Evolutionary conservation across 768 basidiomycete genomes (phyloP).

Genomic region (Dioszegia aurantiaca): DNA sequence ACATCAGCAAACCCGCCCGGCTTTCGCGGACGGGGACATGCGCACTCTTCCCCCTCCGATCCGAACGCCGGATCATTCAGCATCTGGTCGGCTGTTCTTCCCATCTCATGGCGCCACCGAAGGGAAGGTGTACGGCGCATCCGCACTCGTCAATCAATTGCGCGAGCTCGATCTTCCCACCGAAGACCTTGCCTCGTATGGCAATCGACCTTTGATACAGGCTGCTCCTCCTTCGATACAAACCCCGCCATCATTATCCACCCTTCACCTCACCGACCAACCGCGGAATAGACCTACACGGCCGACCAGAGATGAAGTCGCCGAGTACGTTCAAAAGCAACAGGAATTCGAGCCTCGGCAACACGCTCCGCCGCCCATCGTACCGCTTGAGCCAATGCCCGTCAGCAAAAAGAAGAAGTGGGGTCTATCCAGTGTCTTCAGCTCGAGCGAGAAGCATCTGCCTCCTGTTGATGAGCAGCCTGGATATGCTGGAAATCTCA

Average conservation of each 20-base stretch:
- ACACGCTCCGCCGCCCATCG: conserved; percentile 20
- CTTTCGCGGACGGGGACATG: conserved; percentile 47
- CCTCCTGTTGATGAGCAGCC: conserved; percentile 41
- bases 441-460: conserved; percentile 39
- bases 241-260: not conserved
- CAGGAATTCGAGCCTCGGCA: not conserved
- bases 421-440: conserved; percentile 53
- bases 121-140: conserved; percentile 24
- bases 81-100: conserved; percentile 40
- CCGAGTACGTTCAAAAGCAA: conserved; percentile 7
- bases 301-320: conserved; percentile 7
- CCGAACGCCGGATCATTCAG: conserved; percentile 30
- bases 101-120: conserved; percentile 56
- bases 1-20: conserved; percentile 38
- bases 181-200: conserved; percentile 50
- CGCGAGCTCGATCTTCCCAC: conserved; percentile 52
- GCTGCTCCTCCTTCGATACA: conserved; percentile 7
- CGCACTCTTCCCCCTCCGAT: conserved; percentile 44
- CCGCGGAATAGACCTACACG: conserved; percentile 2
- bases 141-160: conserved; percentile 50
- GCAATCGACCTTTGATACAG: conserved; percentile 29
- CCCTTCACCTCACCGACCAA: conserved; percentile 9
- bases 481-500: conserved; percentile 33
- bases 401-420: conserved; percentile 53
- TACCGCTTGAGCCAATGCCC: conserved; percentile 6